A percentile compares a stretch with the other conserved stretches of the same genome.
Conservation (phyloP, 306 rosid species). For the Datisca glomerata region DNA sequence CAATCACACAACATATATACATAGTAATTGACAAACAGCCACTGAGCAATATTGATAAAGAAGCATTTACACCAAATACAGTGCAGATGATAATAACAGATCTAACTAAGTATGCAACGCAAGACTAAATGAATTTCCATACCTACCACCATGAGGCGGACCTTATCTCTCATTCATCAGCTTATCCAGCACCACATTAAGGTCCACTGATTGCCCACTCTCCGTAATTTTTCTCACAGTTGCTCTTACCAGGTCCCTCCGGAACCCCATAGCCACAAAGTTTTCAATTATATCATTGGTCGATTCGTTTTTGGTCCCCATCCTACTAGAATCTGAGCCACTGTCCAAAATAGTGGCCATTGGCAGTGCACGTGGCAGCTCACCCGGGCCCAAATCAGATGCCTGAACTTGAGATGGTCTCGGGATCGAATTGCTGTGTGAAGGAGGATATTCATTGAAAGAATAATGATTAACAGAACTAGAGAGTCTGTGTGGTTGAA, state of each 20-base stretch:
- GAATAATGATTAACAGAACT: conserved; percentile 46
- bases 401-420: conserved; percentile 34
- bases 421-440: conserved; percentile 31
- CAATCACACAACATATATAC: too few relatives aligned
- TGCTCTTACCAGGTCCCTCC: conserved; percentile 72
- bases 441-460: conserved; percentile 47
- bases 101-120: too few relatives aligned
- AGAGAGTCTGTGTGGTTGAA: conserved; percentile 28
- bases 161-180: conserved; percentile 63
- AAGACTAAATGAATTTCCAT: too few relatives aligned
- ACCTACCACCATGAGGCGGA: conserved; percentile 50
- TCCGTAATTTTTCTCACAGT: conserved; percentile 74
- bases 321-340: conserved; percentile 44
- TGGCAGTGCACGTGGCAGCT: conserved; percentile 64
- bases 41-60: too few relatives aligned
- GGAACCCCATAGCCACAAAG: conserved; percentile 74
- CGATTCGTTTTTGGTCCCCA: conserved; percentile 43
- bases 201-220: conserved; percentile 76
- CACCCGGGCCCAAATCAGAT: conserved; percentile 67
- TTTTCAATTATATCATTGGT: conserved; percentile 65
- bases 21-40: too few relatives aligned
- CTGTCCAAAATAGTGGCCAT: conserved; percentile 44
- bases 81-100: too few relatives aligned
- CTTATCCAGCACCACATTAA: conserved; percentile 78
- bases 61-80: too few relatives aligned